Percentiles rank a stretch among this genome's conserved stretches.
These are phyloP conservation scores for Falciphora oryzae DNA, from an alignment of 2,329 filamentous ascomycete genomes.

Conservation along the genomic window DNA sequence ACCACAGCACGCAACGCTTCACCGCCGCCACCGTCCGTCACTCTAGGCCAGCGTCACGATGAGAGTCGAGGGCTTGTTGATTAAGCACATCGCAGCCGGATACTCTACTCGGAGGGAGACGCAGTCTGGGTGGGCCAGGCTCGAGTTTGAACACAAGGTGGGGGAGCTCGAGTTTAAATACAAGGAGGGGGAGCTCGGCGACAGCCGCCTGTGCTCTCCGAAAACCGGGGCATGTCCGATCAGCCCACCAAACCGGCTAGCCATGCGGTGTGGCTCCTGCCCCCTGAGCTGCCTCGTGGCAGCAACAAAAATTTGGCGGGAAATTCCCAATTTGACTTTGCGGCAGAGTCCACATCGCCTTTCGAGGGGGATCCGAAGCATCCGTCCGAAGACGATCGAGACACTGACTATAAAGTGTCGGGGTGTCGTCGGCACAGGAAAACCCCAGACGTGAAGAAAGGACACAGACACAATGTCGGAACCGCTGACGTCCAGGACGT, in stretches of 20 bases:
- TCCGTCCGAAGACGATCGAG: neutral
- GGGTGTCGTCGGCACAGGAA: neutral
- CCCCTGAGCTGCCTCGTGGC: neutral
- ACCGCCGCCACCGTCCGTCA: too few species aligned
- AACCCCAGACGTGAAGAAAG: neutral
- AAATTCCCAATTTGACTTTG: neutral
- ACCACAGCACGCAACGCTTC: too few species aligned
- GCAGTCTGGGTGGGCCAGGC: too few species aligned
- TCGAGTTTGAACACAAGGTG: too few species aligned
- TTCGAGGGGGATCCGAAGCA: neutral
- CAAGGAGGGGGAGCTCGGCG: neutral
- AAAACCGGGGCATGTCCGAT: neutral
- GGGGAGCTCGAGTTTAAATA: too few species aligned
- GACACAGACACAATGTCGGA: conserved; percentile 30
- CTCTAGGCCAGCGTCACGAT: too few species aligned
- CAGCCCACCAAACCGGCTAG: neutral
- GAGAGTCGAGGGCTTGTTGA: too few species aligned
- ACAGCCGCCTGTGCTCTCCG: neutral
- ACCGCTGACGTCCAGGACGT: conserved; percentile 51
- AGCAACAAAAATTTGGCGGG: neutral
- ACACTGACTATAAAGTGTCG: neutral
- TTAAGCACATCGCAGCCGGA: too few species aligned
- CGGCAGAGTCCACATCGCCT: neutral
- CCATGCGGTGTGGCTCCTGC: neutral
- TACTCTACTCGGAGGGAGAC: too few species aligned